Conservation (phyloP, 2,329 filamentous ascomycete genomes). For the Cryphonectria naterciae region DNA sequence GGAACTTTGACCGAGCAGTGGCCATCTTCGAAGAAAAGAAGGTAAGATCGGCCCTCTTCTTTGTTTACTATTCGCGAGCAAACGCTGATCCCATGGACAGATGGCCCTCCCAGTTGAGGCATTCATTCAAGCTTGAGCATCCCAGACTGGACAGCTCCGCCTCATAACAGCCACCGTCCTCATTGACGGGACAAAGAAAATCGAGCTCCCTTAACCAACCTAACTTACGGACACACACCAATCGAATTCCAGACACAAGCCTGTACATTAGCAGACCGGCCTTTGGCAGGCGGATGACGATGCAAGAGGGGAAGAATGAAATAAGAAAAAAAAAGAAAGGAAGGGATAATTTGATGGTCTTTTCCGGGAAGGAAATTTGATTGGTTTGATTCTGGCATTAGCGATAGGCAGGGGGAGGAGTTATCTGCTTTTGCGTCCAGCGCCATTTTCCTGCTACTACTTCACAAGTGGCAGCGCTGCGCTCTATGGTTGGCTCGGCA, state of each 20-base stretch:
- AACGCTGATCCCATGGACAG: slow-evolving; percentile 22
- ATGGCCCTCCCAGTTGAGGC: slow-evolving; percentile 25
- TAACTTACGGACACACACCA: not conserved
- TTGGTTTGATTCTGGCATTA: slow-evolving; percentile 26
- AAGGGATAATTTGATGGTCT: slow-evolving; percentile 1
- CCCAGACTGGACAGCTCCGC: not conserved
- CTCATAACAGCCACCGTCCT: not conserved
- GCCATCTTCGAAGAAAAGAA: slow-evolving; percentile 76
- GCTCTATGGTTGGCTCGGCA: slow-evolving; percentile 5
- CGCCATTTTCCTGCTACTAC: slow-evolving; percentile 7
- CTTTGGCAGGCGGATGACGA: not conserved
- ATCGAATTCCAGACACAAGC: not conserved
- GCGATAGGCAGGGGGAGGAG: slow-evolving; percentile 22
- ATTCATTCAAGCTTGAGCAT: slow-evolving; percentile 23
- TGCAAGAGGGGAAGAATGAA: not conserved
- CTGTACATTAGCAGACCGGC: not conserved
- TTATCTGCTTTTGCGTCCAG: slow-evolving; percentile 22
- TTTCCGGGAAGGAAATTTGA: not conserved
- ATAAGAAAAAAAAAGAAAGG: not conserved
- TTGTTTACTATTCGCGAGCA: slow-evolving; percentile 28
- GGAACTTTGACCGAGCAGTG: slow-evolving; percentile 78
- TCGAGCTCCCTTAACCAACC: not conserved
- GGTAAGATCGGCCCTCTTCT: slow-evolving; percentile 49
- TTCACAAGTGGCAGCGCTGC: slow-evolving; percentile 9
- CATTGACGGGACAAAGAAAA: not conserved